Percentiles rank a stretch among this genome's conserved stretches.
Evolutionary conservation across 768 basidiomycete genomes (phyloP).

Genomic region (Lentinula boryana): DNA sequence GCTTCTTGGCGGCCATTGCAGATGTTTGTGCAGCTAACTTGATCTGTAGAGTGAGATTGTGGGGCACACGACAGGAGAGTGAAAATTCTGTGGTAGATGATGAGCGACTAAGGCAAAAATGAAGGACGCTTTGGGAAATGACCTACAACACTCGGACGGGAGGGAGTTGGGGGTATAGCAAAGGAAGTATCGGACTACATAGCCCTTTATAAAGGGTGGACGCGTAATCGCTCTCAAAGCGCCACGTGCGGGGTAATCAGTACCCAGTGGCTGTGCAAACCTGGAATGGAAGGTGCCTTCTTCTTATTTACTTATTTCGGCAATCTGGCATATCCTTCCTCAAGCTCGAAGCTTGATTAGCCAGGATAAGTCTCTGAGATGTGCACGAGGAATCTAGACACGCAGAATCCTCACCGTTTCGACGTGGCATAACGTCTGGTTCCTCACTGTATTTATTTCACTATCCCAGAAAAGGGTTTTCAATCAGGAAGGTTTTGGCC

Average conservation of each 20-base stretch:
- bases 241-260: background rate
- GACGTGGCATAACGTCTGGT: background rate
- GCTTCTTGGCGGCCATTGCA: conserved; percentile 79
- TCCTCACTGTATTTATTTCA: background rate
- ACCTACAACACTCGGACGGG: background rate
- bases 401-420: background rate
- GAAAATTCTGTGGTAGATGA: background rate
- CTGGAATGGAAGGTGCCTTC: background rate
- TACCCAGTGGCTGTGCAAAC: background rate
- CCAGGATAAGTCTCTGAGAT: background rate
- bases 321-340: background rate
- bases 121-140: background rate
- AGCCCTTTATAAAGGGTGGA: conserved; percentile 4
- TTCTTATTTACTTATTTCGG: background rate
- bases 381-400: background rate
- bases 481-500: background rate
- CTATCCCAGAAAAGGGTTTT: background rate
- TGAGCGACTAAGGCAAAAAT: background rate
- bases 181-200: background rate
- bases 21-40: conserved; percentile 5
- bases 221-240: background rate
- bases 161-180: background rate
- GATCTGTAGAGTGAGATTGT: background rate
- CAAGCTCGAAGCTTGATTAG: background rate
- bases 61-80: background rate